Base-by-base conservation (phyloP, 116 monocot species). In the Thalassia testudinum region DNA sequence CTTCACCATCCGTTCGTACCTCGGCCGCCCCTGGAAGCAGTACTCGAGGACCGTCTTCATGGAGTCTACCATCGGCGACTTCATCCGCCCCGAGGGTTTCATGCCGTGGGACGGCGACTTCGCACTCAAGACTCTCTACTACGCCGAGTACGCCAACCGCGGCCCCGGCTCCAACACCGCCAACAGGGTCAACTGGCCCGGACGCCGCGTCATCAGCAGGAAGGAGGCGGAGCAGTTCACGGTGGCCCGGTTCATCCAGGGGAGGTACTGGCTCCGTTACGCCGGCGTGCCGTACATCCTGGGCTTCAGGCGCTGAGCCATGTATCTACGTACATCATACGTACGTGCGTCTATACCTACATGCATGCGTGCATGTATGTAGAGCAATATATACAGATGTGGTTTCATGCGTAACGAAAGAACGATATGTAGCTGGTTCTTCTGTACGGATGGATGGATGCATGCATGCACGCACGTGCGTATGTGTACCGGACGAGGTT, bases 11-110 rank as follows among this genome's bases (percentile, higher is more conserved):
- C 43, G 25, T 29, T 74, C 49, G 53, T 97, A 79, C 70, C 85
- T 97, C n/a, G 93, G 80, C 21, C 61, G 97, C 44, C 97, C 97
- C 16, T 97, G 97, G 97, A 97, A 82, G 85, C 18, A 50, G 53
- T 78, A 52, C 58, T 62, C 89, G 12, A 72, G 68, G 58, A 86
- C 90, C 12, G 54, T 89, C 19, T 25, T 85, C 63, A 82, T 97
- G 97, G 90, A 97, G 62, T 75, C 70, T 1, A 43, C 12, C 14
- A 69, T 97, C 53, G 97, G 85, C 0, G 86, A 89, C 37, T 55
- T 85, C 12, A 86, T 97, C 63, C 58, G 61, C 40, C 81, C 90
- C 0, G 82, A 70, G 20, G 97, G 97, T 4, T 97, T 66, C 65
- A n/a, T 73, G 66, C 47, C 63, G 11, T 97, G 97, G 97, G 60